These are phyloP conservation scores for Trichoderma orchidacearum DNA, from an alignment of 495 filamentous ascomycete species.

Conservation along the genomic window DNA sequence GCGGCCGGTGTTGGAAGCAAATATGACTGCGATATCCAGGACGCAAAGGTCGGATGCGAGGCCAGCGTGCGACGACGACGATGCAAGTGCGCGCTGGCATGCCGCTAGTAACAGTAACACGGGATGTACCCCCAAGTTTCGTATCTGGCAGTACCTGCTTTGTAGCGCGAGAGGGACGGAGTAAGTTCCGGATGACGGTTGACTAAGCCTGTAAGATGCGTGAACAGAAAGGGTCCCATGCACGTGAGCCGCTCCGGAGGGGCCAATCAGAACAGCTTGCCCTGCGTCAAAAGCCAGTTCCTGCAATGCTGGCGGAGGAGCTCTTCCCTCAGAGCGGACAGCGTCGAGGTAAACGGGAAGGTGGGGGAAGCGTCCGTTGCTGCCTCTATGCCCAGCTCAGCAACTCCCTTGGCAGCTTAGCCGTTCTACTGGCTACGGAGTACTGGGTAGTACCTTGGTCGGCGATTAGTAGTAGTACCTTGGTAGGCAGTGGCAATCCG, in stretches of 20 bases:
- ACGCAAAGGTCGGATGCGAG: too few relatives aligned
- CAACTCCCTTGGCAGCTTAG: too few relatives aligned
- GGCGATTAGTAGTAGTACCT: too few relatives aligned
- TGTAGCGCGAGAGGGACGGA: too few relatives aligned
- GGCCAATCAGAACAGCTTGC: too few relatives aligned
- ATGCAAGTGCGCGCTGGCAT: not conserved
- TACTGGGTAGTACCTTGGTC: too few relatives aligned
- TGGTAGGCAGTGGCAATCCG: too few relatives aligned
- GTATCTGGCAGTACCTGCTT: too few relatives aligned
- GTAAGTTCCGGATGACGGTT: not conserved
- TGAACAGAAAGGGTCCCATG: not conserved
- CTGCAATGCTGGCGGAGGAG: not conserved
- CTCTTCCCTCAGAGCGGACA: not conserved
- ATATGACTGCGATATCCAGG: not conserved
- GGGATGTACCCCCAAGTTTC: too few relatives aligned
- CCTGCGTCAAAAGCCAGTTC: not conserved
- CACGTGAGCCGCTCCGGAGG: not conserved
- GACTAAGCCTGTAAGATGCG: not conserved
- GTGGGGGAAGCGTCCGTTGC: not conserved
- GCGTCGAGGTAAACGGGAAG: not conserved
- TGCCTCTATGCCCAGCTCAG: not conserved
- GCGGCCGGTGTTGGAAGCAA: not conserved
- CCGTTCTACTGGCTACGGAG: too few relatives aligned
- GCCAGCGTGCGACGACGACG: not conserved
- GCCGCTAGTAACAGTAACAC: not conserved